These are phyloP conservation scores for Penicillium italicum DNA, from an alignment of 2,329 filamentous ascomycete genomes.

Conservation along the genomic window DNA sequence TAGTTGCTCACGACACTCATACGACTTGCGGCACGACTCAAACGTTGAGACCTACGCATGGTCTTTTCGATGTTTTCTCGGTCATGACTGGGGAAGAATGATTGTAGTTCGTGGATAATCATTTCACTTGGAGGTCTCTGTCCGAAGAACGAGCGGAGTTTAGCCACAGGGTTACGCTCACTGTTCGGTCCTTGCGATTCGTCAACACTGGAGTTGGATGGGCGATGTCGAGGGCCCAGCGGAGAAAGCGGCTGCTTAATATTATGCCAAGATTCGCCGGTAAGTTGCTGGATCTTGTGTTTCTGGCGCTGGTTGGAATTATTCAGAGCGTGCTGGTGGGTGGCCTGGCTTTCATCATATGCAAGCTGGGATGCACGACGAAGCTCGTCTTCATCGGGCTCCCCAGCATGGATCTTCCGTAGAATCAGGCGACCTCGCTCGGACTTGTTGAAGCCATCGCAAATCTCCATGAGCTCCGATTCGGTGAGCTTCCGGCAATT, in stretches of 20 bases:
- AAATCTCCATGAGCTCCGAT: constrained; percentile 83
- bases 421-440: constrained; percentile 90
- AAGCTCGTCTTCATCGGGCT: constrained; percentile 82
- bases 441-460: constrained; percentile 76
- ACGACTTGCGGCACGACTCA: constrained; percentile 89
- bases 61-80: constrained; percentile 94
- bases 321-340: constrained; percentile 60
- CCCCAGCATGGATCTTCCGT: constrained; percentile 84
- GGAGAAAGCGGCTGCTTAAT: constrained; percentile 86
- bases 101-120: constrained; percentile 92
- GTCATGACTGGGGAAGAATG: constrained; percentile 94
- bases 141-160: constrained; percentile 69
- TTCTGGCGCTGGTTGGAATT: constrained; percentile 71
- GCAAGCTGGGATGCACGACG: constrained; percentile 85
- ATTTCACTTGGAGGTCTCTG: constrained; percentile 92
- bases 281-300: constrained; percentile 81
- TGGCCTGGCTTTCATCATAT: constrained; percentile 76
- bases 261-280: constrained; percentile 81
- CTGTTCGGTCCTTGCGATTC: constrained; percentile 26
- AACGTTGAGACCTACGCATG: constrained; percentile 80
- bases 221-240: constrained; percentile 41
- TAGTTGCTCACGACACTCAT: constrained; percentile 91
- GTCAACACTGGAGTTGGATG: constrained; percentile 26
- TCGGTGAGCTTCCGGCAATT: constrained; percentile 81
- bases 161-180: constrained; percentile 39